A percentile compares a stretch with the other conserved stretches of the same genome.
Evolutionary conservation across 192 early-diverging fungal species (phyloP).

Genomic region (Glomus cerebriforme): DNA sequence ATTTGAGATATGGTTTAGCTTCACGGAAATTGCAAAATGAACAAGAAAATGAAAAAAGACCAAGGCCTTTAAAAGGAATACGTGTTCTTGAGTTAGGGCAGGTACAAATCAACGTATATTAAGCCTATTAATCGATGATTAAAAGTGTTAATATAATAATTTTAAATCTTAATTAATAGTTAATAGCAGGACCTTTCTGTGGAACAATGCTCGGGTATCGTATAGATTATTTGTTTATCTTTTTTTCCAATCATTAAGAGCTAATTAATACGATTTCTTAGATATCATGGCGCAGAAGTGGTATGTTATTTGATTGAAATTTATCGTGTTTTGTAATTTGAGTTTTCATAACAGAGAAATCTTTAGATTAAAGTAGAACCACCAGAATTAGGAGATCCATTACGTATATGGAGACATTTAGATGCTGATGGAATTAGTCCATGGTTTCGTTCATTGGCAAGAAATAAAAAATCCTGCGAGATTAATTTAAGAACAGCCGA

Average conservation of each 20-base stretch:
- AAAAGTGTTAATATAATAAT: neutral
- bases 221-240: neutral
- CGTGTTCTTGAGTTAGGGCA: slow-evolving; percentile 48
- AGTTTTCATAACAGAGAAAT: neutral
- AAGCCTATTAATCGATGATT: neutral
- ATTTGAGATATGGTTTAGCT: neutral
- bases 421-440: slow-evolving; percentile 49
- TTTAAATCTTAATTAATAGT: neutral
- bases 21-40: neutral
- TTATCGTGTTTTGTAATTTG: neutral
- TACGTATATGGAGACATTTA: slow-evolving; percentile 49
- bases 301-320: slow-evolving; percentile 30
- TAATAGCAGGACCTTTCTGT: slow-evolving; percentile 56
- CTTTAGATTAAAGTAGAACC: slow-evolving; percentile 51
- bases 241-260: neutral
- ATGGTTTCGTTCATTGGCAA: slow-evolving; percentile 48
- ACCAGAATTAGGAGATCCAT: slow-evolving; percentile 46
- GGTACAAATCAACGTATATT: slow-evolving; percentile 30
- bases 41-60: neutral
- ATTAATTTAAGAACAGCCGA: slow-evolving; percentile 45
- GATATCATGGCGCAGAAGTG: slow-evolving; percentile 51
- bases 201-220: slow-evolving; percentile 50
- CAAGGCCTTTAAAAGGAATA: slow-evolving; percentile 45
- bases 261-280: neutral
- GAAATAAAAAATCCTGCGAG: slow-evolving; percentile 54